Percentiles rank a stretch among this genome's conserved stretches.
These are phyloP conservation scores for cucumber (Cucumis sativus) DNA, from an alignment of 306 rosid species.

Conservation along the genomic window DNA sequence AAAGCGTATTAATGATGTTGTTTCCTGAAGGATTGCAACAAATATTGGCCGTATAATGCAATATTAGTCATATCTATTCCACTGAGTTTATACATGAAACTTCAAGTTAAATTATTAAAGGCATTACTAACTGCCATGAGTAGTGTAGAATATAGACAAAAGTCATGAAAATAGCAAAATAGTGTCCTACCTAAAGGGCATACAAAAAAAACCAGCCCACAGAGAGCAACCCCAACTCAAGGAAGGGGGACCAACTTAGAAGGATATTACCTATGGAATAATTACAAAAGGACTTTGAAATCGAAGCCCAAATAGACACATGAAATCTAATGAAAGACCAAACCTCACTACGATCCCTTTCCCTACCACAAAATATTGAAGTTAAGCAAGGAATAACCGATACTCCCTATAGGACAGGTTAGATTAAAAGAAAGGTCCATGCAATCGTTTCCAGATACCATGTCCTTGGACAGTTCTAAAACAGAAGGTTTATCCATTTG, in stretches of 20 bases:
- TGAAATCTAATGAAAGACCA: too few species aligned
- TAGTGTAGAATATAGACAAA: neutral
- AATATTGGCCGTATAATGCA: neutral
- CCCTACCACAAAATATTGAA: neutral
- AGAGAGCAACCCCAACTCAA: too few species aligned
- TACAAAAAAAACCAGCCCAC: too few species aligned
- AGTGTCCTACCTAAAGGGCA: neutral
- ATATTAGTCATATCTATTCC: neutral
- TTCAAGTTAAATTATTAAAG: neutral
- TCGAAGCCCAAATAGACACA: too few species aligned
- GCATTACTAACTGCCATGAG: neutral
- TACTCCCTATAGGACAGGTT: neutral
- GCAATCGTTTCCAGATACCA: slow-evolving; percentile 32
- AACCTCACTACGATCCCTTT: too few species aligned
- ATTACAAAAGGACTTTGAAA: too few species aligned
- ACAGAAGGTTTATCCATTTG: slow-evolving; percentile 31
- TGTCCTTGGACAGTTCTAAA: slow-evolving; percentile 68
- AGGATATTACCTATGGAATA: too few species aligned
- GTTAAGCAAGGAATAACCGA: neutral
- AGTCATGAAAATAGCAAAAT: neutral
- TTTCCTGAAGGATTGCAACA: neutral
- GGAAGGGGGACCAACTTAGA: too few species aligned
- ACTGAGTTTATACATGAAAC: neutral
- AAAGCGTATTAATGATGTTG: neutral
- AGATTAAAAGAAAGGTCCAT: neutral